Conservation (phyloP, 2,329 filamentous ascomycete genomes). For the Nemania sp. region DNA sequence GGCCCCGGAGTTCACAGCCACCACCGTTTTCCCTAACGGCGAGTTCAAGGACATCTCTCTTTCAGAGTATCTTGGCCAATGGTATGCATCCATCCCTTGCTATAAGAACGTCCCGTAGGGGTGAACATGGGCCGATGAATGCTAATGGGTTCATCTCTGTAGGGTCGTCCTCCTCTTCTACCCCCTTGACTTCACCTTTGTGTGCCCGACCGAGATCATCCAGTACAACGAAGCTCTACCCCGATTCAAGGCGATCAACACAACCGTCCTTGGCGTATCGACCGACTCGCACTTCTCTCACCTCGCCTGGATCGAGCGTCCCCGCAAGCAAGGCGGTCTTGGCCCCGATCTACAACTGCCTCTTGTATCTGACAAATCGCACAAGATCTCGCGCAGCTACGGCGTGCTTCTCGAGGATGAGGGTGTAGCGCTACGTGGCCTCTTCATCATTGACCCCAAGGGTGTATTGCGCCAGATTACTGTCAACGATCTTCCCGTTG, state of each 20-base stretch:
- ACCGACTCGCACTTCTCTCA: conserved; percentile 71
- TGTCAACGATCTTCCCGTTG: conserved; percentile 74
- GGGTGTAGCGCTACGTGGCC: conserved; percentile 71
- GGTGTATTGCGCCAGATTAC: conserved; percentile 72
- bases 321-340: conserved; percentile 71
- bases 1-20: conserved; percentile 63
- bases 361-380: conserved; percentile 71
- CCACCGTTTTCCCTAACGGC: conserved; percentile 61
- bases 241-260: conserved; percentile 70
- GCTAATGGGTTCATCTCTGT: conserved; percentile 3
- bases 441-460: conserved; percentile 75
- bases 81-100: conserved; percentile 52
- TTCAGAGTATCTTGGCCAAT: conserved; percentile 60
- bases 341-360: conserved; percentile 70
- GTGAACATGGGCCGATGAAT: not conserved
- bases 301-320: conserved; percentile 69
- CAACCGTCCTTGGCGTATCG: conserved; percentile 69
- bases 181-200: conserved; percentile 76
- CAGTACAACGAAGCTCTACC: conserved; percentile 72
- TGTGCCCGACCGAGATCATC: conserved; percentile 75
- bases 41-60: conserved; percentile 62
- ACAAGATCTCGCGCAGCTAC: conserved; percentile 70
- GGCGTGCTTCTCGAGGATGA: conserved; percentile 73
- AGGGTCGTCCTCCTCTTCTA: conserved; percentile 75
- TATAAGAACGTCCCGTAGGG: not conserved